phyloP scores from a whole-genome alignment of 352 stramenopile genomes.

The Blastocystis sp. region DNA sequence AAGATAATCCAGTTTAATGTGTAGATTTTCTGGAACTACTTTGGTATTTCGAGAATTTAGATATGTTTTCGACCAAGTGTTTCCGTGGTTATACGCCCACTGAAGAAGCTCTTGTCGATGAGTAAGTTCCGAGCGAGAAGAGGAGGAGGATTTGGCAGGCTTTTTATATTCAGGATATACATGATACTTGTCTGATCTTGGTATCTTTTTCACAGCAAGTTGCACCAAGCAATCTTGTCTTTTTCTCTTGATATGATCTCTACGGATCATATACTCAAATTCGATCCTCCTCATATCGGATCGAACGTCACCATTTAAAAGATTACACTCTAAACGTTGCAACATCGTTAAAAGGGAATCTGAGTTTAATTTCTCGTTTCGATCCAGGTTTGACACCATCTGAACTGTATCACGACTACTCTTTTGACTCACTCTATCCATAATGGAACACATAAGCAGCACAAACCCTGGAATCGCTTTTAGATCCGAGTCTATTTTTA shows the following conservation, averaged over 20 bases:
- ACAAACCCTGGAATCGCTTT: neutral
- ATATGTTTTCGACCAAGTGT: neutral
- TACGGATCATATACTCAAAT: neutral
- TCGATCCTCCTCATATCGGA: conserved; percentile 39
- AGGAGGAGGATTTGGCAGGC: neutral
- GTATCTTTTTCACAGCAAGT: neutral
- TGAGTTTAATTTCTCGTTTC: neutral
- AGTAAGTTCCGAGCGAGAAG: neutral
- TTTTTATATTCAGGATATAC: neutral
- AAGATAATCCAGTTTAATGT: neutral
- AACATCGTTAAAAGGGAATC: conserved; percentile 1
- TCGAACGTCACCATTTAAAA: neutral
- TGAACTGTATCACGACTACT: neutral
- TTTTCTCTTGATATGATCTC: neutral
- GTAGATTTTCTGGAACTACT: neutral
- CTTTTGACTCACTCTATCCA: neutral
- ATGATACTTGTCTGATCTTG: neutral
- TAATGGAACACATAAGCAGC: neutral
- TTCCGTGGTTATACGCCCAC: conserved; percentile 2
- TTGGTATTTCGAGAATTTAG: neutral
- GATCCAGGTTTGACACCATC: neutral
- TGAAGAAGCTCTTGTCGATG: neutral
- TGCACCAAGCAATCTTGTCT: neutral
- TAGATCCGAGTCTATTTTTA: neutral
- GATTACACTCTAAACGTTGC: neutral